phyloP scores from a whole-genome alignment of 1,139 yeast species.

The Kodamaea ohmeri region DNA sequence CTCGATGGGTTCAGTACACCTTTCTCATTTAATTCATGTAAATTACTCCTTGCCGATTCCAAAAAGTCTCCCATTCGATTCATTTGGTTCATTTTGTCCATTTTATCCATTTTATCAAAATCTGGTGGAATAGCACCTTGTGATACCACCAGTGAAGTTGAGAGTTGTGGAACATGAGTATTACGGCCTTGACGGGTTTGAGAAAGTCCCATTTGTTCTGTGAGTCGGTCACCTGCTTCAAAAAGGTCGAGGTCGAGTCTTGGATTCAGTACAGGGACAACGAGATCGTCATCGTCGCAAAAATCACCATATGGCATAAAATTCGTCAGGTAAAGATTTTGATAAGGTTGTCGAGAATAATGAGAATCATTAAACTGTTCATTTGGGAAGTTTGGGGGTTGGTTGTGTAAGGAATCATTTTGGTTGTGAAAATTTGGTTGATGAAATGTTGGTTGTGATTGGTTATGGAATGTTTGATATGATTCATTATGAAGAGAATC shows the following conservation, averaged over 20 bases:
- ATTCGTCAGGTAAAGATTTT: too few relatives aligned
- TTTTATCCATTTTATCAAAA: too few relatives aligned
- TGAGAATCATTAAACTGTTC: too few relatives aligned
- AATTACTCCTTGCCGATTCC: background rate
- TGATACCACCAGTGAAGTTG: conserved; percentile 21
- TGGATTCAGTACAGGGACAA: conserved; percentile 22
- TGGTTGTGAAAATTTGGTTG: too few relatives aligned
- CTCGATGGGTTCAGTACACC: background rate
- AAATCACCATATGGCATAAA: background rate
- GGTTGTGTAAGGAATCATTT: too few relatives aligned
- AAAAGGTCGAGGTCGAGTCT: conserved; percentile 4
- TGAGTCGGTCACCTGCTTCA: conserved; percentile 5
- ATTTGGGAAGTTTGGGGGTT: too few relatives aligned
- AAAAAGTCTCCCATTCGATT: background rate
- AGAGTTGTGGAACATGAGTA: conserved; percentile 20
- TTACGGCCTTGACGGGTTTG: conserved; percentile 5
- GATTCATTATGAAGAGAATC: too few relatives aligned
- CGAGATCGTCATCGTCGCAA: conserved; percentile 13
- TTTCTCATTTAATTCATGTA: background rate
- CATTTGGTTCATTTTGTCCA: background rate
- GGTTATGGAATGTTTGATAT: too few relatives aligned
- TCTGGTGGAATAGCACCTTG: conserved; percentile 11
- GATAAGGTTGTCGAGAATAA: too few relatives aligned
- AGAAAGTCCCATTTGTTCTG: conserved; percentile 2
- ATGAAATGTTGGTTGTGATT: too few relatives aligned